Conservation (phyloP, 2,329 filamentous ascomycete species). For the Alternaria solani region DNA sequence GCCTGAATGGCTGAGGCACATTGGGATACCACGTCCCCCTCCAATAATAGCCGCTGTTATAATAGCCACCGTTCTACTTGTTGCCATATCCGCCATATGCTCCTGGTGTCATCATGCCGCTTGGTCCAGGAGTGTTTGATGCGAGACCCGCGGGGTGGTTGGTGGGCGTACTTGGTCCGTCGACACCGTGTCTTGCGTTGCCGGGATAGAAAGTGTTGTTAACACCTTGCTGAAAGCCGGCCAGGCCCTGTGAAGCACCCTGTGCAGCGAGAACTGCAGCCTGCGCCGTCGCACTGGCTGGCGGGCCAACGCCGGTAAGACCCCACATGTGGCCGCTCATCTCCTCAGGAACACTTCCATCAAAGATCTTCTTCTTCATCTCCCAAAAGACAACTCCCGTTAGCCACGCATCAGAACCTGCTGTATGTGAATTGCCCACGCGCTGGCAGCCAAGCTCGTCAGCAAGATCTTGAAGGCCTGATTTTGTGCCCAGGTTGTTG, state of each 20-base stretch:
- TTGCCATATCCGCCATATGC: conserved; percentile 48
- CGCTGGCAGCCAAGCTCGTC: conserved; percentile 92
- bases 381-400: conserved; percentile 96
- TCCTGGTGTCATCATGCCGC: conserved; percentile 73
- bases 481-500: conserved; percentile 86
- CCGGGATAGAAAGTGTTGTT: conserved; percentile 54
- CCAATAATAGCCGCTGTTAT: conserved; percentile 4
- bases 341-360: conserved; percentile 77
- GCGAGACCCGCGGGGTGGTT: conserved; percentile 62
- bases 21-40: background rate
- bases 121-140: conserved; percentile 61
- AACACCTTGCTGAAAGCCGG: conserved; percentile 43
- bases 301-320: conserved; percentile 68
- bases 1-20: background rate
- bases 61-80: conserved; percentile 33
- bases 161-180: conserved; percentile 73
- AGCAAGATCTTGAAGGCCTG: conserved; percentile 90
- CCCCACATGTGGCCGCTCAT: conserved; percentile 95
- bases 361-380: conserved; percentile 87
- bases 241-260: conserved; percentile 41
- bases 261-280: conserved; percentile 54
- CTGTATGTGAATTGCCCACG: conserved; percentile 87
- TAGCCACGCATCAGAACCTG: conserved; percentile 90
- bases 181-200: conserved; percentile 50
- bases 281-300: conserved; percentile 65